Base-by-base conservation (phyloP, 371 early-diverging fungal species). In the Batrachochytrium dendrobatidis region DNA sequence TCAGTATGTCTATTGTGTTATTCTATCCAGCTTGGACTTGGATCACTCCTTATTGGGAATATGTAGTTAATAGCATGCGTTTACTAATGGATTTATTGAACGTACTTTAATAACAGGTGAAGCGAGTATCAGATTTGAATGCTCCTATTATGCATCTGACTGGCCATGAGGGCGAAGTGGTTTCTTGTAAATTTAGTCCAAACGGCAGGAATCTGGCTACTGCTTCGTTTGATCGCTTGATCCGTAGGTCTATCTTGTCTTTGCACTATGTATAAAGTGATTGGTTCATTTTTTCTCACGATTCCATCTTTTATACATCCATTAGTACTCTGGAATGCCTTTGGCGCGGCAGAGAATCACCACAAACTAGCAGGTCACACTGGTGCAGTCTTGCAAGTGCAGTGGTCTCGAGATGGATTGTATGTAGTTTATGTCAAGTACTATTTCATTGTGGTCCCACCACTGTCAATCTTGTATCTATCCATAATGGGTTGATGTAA, bases 321-420 rank as follows among this genome's bases (percentile, higher is more conserved):
- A 17, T 26, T 75, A 88, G 89, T 88, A 53, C 70, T 97, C 39
- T 97, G 95, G 98, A 88, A 90, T 63, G 88, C 91, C 1, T 89
- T 88, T 66, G 91, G 92, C 12, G 94, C 92, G 34, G 86, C 91
- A 65, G 67, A 72, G 54, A 95, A 95, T 71, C 92, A 90, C 69
- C 87, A 87, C 5, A 72, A 88, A 22, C 71, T 95, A 56, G 83
- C 85, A 55, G 94, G 94, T 6, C 95, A 95, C 62, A 79, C 74
- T 34, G 90, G 91, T 33, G 83, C 91, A 1, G 74, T 97, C 17
- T 63, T 92, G 69, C 92, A 95, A 68, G 65, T 93, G 20, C 87
- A 89, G 58, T 97, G 95, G 96, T 88, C 91, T 53, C 72, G 86
- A 25, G 90, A 93, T 66, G 81, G 80, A 28, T 84, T 73, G 86